A percentile compares a stretch with the other conserved stretches of the same genome.
These are phyloP conservation scores for Exophiala mesophila DNA, from an alignment of 2,329 filamentous ascomycete genomes.

Conservation along the genomic window DNA sequence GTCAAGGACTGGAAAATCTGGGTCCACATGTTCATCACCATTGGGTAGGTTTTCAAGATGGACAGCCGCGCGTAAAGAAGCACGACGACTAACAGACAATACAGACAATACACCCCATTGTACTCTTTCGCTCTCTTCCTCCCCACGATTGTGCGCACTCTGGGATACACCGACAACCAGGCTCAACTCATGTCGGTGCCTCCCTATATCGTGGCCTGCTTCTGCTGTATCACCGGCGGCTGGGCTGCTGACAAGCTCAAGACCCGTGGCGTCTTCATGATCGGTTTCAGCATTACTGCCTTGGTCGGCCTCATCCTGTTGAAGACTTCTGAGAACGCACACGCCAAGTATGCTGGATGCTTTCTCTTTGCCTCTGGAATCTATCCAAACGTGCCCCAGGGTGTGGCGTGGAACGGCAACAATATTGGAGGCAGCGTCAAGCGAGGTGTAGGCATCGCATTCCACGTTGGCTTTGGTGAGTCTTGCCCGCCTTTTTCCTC, in stretches of 20 bases:
- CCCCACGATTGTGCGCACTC: constrained; percentile 54
- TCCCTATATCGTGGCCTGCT: constrained; percentile 58
- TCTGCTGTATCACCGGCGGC: constrained; percentile 48
- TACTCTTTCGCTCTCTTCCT: constrained; percentile 57
- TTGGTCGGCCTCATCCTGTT: constrained; percentile 77
- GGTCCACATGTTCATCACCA: constrained; percentile 30
- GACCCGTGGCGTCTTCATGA: constrained; percentile 67
- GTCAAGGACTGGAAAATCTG: constrained; percentile 50
- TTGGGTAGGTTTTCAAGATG: constrained; percentile 11
- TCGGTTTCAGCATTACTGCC: constrained; percentile 62
- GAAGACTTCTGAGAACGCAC: constrained; percentile 53
- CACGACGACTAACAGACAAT: constrained; percentile 12
- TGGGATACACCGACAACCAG: constrained; percentile 49
- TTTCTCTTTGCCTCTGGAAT: constrained; percentile 84
- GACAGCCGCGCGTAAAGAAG: not conserved
- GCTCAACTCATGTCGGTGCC: constrained; percentile 65
- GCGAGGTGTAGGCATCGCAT: constrained; percentile 78
- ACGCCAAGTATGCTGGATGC: constrained; percentile 73
- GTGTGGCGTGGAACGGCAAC: constrained; percentile 81
- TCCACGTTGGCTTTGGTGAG: constrained; percentile 91
- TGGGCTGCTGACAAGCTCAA: constrained; percentile 56
- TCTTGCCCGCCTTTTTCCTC: constrained; percentile 66
- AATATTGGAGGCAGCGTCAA: constrained; percentile 87
- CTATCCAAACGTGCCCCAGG: constrained; percentile 81
- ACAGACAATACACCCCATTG: constrained; percentile 52